phyloP scores from a whole-genome alignment of 345 rosid species.

The Salix brachista region DNA sequence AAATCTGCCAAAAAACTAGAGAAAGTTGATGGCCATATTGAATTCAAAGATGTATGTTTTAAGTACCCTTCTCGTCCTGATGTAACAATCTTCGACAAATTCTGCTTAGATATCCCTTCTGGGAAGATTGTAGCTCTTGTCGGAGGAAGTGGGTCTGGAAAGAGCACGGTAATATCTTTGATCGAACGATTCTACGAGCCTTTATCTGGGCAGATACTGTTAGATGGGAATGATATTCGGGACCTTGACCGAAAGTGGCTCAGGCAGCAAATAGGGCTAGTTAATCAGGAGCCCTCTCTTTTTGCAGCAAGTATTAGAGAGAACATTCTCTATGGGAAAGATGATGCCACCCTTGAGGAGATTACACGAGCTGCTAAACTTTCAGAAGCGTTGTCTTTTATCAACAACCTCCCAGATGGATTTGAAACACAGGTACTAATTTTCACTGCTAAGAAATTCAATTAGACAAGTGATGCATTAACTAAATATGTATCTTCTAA shows the following conservation, averaged over 20 bases:
- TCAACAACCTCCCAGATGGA: constrained; percentile 84
- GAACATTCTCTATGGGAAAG: constrained; percentile 88
- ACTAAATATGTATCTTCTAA: neutral
- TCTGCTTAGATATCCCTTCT: constrained; percentile 55
- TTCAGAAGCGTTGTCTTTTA: constrained; percentile 74
- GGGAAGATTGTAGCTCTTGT: constrained; percentile 93
- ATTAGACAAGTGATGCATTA: no score
- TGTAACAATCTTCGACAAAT: constrained; percentile 53
- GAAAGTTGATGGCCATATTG: constrained; percentile 71
- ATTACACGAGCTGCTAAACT: constrained; percentile 75
- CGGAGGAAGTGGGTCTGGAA: constrained; percentile 96
- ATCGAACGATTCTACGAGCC: constrained; percentile 96
- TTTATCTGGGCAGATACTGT: constrained; percentile 47
- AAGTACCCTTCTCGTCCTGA: constrained; percentile 88
- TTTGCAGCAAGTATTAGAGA: constrained; percentile 80
- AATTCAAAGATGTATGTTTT: constrained; percentile 65
- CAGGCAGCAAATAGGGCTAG: constrained; percentile 78
- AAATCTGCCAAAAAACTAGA: constrained; percentile 45
- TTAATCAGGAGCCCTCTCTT: constrained; percentile 92
- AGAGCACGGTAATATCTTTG: constrained; percentile 89
- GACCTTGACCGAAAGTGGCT: constrained; percentile 82
- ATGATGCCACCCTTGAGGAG: constrained; percentile 66
- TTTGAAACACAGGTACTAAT: constrained; percentile 84
- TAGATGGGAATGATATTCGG: constrained; percentile 60
- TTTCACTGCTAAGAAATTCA: neutral